Percentiles rank a stretch among this genome's conserved stretches.
These are phyloP conservation scores for Clarireedia hainanense DNA, from an alignment of 2,329 filamentous ascomycete genomes.

Conservation along the genomic window DNA sequence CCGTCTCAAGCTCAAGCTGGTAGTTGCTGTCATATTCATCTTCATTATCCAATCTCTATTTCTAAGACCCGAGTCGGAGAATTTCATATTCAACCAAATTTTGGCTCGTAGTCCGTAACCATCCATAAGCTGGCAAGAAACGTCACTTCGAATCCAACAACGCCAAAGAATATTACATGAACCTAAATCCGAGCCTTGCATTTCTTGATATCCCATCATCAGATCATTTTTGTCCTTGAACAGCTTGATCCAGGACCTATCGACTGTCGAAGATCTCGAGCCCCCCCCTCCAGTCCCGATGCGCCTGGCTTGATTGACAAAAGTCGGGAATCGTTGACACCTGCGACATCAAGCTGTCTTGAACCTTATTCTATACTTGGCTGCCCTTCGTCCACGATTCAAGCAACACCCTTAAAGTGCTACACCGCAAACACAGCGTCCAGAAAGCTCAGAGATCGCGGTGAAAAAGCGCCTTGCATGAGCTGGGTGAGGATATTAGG, in stretches of 20 bases:
- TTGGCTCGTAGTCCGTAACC: too few relatives aligned
- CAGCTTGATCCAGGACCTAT: background rate
- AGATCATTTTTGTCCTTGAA: slow-evolving; percentile 11
- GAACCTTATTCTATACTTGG: too few relatives aligned
- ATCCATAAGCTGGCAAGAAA: too few relatives aligned
- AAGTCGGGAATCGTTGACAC: too few relatives aligned
- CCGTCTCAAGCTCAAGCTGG: too few relatives aligned
- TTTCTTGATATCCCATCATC: slow-evolving; percentile 8
- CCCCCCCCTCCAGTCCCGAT: background rate
- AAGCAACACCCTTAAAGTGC: background rate
- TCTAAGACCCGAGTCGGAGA: too few relatives aligned
- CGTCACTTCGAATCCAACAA: too few relatives aligned
- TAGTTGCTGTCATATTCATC: too few relatives aligned
- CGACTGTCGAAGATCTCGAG: background rate
- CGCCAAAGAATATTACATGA: background rate
- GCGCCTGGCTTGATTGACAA: background rate
- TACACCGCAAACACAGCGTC: slow-evolving; percentile 1
- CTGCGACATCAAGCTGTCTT: too few relatives aligned
- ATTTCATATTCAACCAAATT: too few relatives aligned
- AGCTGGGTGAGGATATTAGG: background rate
- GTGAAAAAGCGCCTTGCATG: background rate
- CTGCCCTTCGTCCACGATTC: background rate
- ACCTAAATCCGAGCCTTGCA: background rate
- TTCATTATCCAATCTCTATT: too few relatives aligned
- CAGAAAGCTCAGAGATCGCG: background rate